These are phyloP conservation scores for Paecilomyces formosus DNA, from an alignment of 2,329 filamentous ascomycete genomes.

Conservation along the genomic window DNA sequence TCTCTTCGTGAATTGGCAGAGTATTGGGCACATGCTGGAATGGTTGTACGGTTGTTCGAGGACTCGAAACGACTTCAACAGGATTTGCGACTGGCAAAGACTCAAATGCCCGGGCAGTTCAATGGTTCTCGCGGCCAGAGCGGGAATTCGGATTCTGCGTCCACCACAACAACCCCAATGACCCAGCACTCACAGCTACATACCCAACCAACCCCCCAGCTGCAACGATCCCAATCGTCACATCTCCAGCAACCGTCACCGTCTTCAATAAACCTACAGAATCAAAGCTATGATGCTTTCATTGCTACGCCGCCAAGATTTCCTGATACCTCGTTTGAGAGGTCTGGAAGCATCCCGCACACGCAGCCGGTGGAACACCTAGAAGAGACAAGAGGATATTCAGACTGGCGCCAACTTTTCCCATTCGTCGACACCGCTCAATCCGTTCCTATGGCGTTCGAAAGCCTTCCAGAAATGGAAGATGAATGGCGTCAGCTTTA, in stretches of 20 bases:
- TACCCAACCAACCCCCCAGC: slow-evolving; percentile 12
- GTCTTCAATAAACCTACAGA: slow-evolving; percentile 3
- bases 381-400: slow-evolving; percentile 26
- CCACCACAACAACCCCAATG: slow-evolving; percentile 9
- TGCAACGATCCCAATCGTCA: slow-evolving; percentile 10
- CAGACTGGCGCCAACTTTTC: slow-evolving; percentile 36
- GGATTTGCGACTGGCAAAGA: slow-evolving; percentile 31
- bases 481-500: slow-evolving; percentile 41
- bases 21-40: slow-evolving; percentile 37
- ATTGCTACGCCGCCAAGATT: not conserved
- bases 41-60: slow-evolving; percentile 36
- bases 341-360: slow-evolving; percentile 4
- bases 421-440: slow-evolving; percentile 32
- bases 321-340: slow-evolving; percentile 1
- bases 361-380: slow-evolving; percentile 22
- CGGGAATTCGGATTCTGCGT: slow-evolving; percentile 7
- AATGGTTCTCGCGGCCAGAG: slow-evolving; percentile 7
- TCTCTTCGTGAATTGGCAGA: slow-evolving; percentile 34
- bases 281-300: slow-evolving; percentile 5
- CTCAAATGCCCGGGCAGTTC: slow-evolving; percentile 22
- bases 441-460: slow-evolving; percentile 27
- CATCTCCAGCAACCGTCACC: not conserved
- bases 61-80: slow-evolving; percentile 36
- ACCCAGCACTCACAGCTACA: slow-evolving; percentile 14
- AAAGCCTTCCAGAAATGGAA: slow-evolving; percentile 33